phyloP scores from a whole-genome alignment of 768 basidiomycete species.

The Pleurotus ostreatus region DNA sequence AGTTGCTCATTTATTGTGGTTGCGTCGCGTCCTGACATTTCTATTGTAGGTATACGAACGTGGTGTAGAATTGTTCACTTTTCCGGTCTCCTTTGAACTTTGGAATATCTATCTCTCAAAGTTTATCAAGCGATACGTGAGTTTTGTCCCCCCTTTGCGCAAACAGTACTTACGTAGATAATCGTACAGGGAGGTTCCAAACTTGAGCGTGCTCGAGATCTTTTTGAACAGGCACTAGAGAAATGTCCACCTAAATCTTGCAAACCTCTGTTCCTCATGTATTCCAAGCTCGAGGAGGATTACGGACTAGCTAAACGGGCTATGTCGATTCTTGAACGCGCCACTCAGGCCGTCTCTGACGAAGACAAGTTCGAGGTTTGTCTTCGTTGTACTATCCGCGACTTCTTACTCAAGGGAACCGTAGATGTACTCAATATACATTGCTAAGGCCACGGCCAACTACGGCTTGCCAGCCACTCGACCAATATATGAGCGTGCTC shows the following conservation, averaged over 20 bases:
- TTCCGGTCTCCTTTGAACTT: constrained; percentile 96
- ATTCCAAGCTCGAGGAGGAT: constrained; percentile 94
- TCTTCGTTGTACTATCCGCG: not conserved
- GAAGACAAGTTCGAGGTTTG: constrained; percentile 93
- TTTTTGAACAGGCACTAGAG: constrained; percentile 96
- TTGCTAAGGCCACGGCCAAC: constrained; percentile 93
- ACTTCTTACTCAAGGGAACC: not conserved
- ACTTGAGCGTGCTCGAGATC: constrained; percentile 91
- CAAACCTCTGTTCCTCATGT: constrained; percentile 94
- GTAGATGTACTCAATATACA: constrained; percentile 95
- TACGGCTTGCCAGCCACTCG: constrained; percentile 95
- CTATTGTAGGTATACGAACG: constrained; percentile 81
- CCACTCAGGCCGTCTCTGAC: constrained; percentile 79
- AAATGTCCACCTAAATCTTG: constrained; percentile 94
- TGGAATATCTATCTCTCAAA: constrained; percentile 99
- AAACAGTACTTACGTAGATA: constrained; percentile 1
- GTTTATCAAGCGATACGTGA: constrained; percentile 93
- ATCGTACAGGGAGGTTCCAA: constrained; percentile 77
- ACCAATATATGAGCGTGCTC: constrained; percentile 92
- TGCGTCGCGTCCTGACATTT: constrained; percentile 10
- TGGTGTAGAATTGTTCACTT: constrained; percentile 95
- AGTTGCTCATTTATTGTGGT: constrained; percentile 5
- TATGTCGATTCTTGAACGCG: constrained; percentile 94
- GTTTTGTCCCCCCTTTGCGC: constrained; percentile 22
- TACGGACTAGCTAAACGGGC: constrained; percentile 92